Evolutionary conservation across 805 yeast genomes (phyloP).

Genomic region (Pichia exigua): DNA sequence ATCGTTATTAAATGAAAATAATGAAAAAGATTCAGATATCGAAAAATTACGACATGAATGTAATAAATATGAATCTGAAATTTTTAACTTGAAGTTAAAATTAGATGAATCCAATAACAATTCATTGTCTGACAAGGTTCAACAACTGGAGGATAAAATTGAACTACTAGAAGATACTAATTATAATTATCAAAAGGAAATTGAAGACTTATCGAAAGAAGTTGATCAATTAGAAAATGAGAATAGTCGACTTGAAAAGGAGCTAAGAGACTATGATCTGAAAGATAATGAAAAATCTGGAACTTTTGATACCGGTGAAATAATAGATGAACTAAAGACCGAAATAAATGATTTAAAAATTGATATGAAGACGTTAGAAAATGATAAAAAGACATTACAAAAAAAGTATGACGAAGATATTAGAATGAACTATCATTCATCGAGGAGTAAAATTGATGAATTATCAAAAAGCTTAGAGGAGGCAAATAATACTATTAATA

Average conservation of each 20-base stretch:
- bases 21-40: slow-evolving; percentile 1
- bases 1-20: neutral
- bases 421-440: neutral
- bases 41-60: slow-evolving; percentile 5
- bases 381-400: neutral
- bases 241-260: slow-evolving; percentile 12
- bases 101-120: neutral
- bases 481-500: slow-evolving; percentile 12
- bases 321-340: slow-evolving; percentile 15
- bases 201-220: slow-evolving; percentile 3
- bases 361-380: slow-evolving; percentile 5
- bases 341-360: slow-evolving; percentile 1
- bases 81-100: neutral
- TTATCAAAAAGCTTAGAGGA: slow-evolving; percentile 10
- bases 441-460: slow-evolving; percentile 4
- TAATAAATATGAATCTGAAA: neutral
- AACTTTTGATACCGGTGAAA: slow-evolving; percentile 16
- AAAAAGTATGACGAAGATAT: slow-evolving; percentile 3
- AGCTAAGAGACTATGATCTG: neutral
- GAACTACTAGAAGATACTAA: slow-evolving; percentile 5
- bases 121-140: neutral
- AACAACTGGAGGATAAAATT: neutral
- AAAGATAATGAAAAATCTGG: slow-evolving; percentile 1
- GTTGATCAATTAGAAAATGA: slow-evolving; percentile 8
- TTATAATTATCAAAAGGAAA: slow-evolving; percentile 5